These are phyloP conservation scores for Nakaseomyces uthaithaninus DNA, from an alignment of 1,139 yeast species.

Conservation along the genomic window DNA sequence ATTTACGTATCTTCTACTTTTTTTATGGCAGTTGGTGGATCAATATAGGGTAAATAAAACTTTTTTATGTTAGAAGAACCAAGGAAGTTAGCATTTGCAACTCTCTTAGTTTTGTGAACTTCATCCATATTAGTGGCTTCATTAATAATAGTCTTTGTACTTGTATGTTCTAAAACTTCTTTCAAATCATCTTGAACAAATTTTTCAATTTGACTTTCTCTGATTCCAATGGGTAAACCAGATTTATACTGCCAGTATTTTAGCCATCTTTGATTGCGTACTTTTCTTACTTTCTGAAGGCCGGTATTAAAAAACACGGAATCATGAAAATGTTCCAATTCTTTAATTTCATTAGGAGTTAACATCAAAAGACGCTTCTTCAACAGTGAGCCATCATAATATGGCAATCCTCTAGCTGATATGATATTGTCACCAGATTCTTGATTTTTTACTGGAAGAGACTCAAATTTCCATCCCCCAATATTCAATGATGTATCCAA, in stretches of 20 bases:
- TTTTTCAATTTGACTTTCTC: slow-evolving; percentile 19
- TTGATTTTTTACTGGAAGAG: slow-evolving; percentile 19
- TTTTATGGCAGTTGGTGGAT: slow-evolving; percentile 6
- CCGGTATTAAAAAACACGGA: slow-evolving; percentile 31
- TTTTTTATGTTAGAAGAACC: slow-evolving; percentile 38
- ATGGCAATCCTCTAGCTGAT: slow-evolving; percentile 33
- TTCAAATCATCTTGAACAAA: slow-evolving; percentile 24
- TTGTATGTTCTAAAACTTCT: slow-evolving; percentile 26
- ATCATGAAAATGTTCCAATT: slow-evolving; percentile 35
- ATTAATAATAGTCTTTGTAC: slow-evolving; percentile 27
- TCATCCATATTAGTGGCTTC: slow-evolving; percentile 33
- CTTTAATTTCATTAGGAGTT: slow-evolving; percentile 29
- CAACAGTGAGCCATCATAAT: slow-evolving; percentile 20
- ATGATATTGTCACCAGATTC: slow-evolving; percentile 11
- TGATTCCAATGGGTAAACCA: slow-evolving; percentile 33
- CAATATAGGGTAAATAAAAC: slow-evolving; percentile 37
- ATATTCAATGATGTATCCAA: slow-evolving; percentile 19
- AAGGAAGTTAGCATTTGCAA: slow-evolving; percentile 41
- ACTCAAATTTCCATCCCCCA: slow-evolving; percentile 32
- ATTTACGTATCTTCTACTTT: not conserved
- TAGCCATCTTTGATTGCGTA: slow-evolving; percentile 32
- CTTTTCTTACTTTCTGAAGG: slow-evolving; percentile 27
- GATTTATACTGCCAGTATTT: slow-evolving; percentile 36
- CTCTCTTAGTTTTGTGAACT: slow-evolving; percentile 32
- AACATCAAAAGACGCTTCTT: slow-evolving; percentile 20